Percentiles rank a stretch among this genome's conserved stretches.
phyloP scores from a whole-genome alignment of 1,139 yeast species.

The Lodderomyces beijingensis region DNA sequence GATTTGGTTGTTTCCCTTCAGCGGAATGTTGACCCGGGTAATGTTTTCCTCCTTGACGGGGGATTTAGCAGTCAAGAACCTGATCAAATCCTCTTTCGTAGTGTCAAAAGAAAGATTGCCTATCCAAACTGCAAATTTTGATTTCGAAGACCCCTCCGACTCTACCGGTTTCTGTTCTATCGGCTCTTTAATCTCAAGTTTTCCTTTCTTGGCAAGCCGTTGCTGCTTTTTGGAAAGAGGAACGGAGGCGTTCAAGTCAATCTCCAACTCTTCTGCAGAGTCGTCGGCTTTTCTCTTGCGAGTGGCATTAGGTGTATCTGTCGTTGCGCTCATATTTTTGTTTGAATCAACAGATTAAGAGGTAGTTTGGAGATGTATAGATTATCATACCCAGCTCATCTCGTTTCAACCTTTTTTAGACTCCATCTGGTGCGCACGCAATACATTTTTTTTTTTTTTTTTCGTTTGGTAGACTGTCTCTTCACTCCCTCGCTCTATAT shows the following conservation, averaged over 20 bases:
- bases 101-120: slow-evolving; percentile 91
- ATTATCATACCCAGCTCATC: no score
- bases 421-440: no score
- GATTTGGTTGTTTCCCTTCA: slow-evolving; percentile 47
- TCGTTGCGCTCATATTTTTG: background rate
- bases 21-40: slow-evolving; percentile 62
- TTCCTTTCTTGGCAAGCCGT: slow-evolving; percentile 79
- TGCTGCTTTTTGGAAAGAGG: slow-evolving; percentile 92
- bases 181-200: slow-evolving; percentile 25
- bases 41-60: slow-evolving; percentile 46
- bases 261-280: slow-evolving; percentile 60
- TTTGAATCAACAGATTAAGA: no score
- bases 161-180: slow-evolving; percentile 35
- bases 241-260: slow-evolving; percentile 69
- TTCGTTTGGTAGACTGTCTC: no score
- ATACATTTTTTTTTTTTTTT: no score
- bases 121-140: slow-evolving; percentile 83
- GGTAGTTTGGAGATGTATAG: no score
- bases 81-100: slow-evolving; percentile 63
- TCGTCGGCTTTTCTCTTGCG: slow-evolving; percentile 14
- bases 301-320: slow-evolving; percentile 6
- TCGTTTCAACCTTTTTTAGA: no score
- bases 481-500: no score
- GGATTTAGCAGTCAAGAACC: slow-evolving; percentile 63
- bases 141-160: slow-evolving; percentile 35